Percentiles rank a stretch among this genome's conserved stretches.
These are phyloP conservation scores for Coemansia sp. DNA, from an alignment of 192 early-diverging fungal species.

Conservation along the genomic window DNA sequence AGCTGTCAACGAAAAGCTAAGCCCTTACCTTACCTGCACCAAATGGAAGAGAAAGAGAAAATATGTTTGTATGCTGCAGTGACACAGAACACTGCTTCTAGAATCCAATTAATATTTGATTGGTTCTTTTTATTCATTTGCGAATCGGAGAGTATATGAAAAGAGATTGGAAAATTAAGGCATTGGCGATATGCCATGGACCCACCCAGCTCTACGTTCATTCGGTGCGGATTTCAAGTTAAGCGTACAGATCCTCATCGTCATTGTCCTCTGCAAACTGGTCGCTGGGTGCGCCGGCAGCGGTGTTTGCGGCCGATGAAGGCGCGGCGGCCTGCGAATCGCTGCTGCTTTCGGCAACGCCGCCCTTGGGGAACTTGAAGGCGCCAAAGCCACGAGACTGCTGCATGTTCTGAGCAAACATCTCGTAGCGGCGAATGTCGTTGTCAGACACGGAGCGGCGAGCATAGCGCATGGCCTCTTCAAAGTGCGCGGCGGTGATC, in stretches of 20 bases:
- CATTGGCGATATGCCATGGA: too few relatives aligned
- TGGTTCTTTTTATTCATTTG: not conserved
- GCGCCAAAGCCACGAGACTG: constrained; percentile 90
- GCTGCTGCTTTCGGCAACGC: constrained; percentile 31
- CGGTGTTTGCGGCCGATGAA: constrained; percentile 8
- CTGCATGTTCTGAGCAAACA: constrained; percentile 98
- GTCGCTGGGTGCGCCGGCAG: constrained; percentile 4
- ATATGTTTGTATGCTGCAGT: not conserved
- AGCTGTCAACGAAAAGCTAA: too few relatives aligned
- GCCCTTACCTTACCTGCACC: too few relatives aligned
- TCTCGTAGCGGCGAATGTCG: constrained; percentile 98
- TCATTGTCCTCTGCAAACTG: constrained; percentile 51
- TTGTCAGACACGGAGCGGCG: constrained; percentile 92
- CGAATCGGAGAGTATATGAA: not conserved
- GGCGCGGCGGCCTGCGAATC: constrained; percentile 13
- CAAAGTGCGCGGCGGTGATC: constrained; percentile 94
- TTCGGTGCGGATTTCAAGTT: constrained; percentile 2
- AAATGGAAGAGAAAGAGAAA: not conserved
- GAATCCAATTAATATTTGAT: not conserved
- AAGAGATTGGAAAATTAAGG: too few relatives aligned
- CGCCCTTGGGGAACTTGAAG: constrained; percentile 91
- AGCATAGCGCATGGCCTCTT: constrained; percentile 98
- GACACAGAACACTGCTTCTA: not conserved
- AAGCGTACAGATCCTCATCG: constrained; percentile 53
- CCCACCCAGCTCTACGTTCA: too few relatives aligned